phyloP scores from a whole-genome alignment of 257 asterid genomes.

The Penstemon davidsonii region DNA sequence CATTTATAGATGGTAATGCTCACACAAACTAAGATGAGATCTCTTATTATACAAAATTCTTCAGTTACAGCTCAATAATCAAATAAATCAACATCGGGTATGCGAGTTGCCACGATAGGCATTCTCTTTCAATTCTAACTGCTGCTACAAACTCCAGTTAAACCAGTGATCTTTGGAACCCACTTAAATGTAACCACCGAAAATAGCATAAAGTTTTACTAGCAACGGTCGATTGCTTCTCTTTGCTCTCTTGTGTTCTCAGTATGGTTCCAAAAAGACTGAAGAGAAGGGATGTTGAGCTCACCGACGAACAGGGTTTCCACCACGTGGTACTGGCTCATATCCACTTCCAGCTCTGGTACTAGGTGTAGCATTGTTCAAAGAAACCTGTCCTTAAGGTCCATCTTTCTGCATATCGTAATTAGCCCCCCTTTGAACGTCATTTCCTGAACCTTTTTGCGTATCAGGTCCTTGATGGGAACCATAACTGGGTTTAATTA shows the following conservation, averaged over 20 bases:
- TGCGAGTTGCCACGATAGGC: neutral
- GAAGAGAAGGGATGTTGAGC: neutral
- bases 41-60: neutral
- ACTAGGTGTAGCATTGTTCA: constrained; percentile 33
- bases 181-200: neutral
- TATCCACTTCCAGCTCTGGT: constrained; percentile 45
- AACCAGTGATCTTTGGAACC: neutral
- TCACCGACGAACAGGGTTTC: constrained; percentile 55
- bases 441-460: constrained; percentile 36
- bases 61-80: neutral
- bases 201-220: neutral
- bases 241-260: too few relatives aligned
- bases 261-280: neutral
- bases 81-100: neutral
- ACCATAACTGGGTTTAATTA: constrained; percentile 28
- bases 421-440: too few relatives aligned
- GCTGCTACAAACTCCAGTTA: neutral
- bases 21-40: too few relatives aligned
- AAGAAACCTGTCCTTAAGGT: constrained; percentile 55
- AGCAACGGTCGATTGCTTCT: neutral
- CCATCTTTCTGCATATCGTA: constrained; percentile 9
- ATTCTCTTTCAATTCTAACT: neutral
- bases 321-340: constrained; percentile 51
- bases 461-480: constrained; percentile 34
- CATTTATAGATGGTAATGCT: too few relatives aligned